A percentile compares a stretch with the other conserved stretches of the same genome.
These are phyloP conservation scores for Chiua virens DNA, from an alignment of 768 basidiomycete species.

Conservation along the genomic window DNA sequence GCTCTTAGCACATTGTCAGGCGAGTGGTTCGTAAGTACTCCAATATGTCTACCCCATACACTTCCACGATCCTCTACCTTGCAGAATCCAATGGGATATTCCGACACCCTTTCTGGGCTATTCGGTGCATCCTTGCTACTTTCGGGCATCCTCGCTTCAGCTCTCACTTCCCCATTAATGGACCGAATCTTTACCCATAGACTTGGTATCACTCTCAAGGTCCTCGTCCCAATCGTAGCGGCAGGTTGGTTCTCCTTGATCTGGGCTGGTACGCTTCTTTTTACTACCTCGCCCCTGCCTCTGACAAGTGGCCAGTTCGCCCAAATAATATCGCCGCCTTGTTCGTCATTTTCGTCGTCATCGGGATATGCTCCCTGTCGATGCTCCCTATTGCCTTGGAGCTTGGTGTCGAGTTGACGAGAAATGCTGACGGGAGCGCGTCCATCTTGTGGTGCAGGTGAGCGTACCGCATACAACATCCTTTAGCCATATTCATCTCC, in stretches of 20 bases:
- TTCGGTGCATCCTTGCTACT: constrained; percentile 70
- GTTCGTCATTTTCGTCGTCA: constrained; percentile 65
- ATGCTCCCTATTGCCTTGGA: constrained; percentile 79
- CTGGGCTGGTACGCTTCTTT: constrained; percentile 63
- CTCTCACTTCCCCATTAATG: constrained; percentile 70
- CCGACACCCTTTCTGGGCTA: constrained; percentile 61
- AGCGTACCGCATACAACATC: constrained; percentile 22
- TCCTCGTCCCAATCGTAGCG: constrained; percentile 61
- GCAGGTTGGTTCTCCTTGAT: constrained; percentile 71
- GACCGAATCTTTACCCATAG: constrained; percentile 81
- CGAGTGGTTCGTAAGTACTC: constrained; percentile 60
- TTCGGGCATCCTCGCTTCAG: constrained; percentile 67
- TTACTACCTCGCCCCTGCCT: background rate
- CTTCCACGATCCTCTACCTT: background rate
- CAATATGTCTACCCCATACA: background rate
- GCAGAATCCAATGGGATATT: constrained; percentile 75
- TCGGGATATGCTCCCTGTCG: constrained; percentile 64
- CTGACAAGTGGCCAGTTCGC: constrained; percentile 46
- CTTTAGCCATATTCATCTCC: background rate
- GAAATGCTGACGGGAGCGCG: constrained; percentile 76
- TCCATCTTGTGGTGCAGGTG: constrained; percentile 77
- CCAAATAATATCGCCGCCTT: constrained; percentile 59
- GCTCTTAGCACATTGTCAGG: constrained; percentile 64
- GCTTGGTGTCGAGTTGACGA: constrained; percentile 75
- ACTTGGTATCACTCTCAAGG: constrained; percentile 58